Evolutionary conservation across 1,284 basidiomycete genomes (phyloP), one percentile per base, ranked within the genome.

Genomic region (Gymnopus androsaceus): DNA sequence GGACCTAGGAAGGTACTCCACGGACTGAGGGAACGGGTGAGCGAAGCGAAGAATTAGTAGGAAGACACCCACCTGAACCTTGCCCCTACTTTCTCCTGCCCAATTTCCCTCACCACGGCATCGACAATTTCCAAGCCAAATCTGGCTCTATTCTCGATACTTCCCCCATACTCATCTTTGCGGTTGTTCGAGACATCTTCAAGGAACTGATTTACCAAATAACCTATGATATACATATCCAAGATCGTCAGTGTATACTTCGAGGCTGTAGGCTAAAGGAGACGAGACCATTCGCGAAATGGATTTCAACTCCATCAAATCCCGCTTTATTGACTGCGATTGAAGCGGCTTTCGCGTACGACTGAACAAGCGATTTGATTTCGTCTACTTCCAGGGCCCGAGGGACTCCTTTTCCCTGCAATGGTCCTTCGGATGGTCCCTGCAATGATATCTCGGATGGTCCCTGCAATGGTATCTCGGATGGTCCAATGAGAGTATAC

Each of bases 81-180:
- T 54, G 84, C 69, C 3, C 70, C 81, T 4, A 75, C 73, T 51
- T 69, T 69, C 36, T 69, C 64, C 42, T 64, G 59, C 1, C 74
- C 75, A 3, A 77, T 59, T 1, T 66, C 68, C 7, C 65, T 58
- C 1, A 61, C 63, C 15, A 77, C 63, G 0, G 67, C 69, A 11
- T 75, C 70, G 33, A 77, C 64, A 2, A 78, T 71, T 63, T 68
- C 69, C 58, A 79, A 67, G 2, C 69, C 65, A 55, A 83, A 81
- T 19, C 41, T 15, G 4, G 28, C 38, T 3, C 50, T 38, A 25
- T 52, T 52, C 17, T 41, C 38, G 11, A 52, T 44, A 21, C 37
- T 52, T 7, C 50, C 80, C 14, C 81, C 80, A 65, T 78, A 83
- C 31, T 68, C 64, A 65, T 84, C 81, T 3, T 75, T 78, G 36